Evolutionary conservation across 2,329 filamentous ascomycete species (phyloP).

Genomic region (Apiospora aurea): DNA sequence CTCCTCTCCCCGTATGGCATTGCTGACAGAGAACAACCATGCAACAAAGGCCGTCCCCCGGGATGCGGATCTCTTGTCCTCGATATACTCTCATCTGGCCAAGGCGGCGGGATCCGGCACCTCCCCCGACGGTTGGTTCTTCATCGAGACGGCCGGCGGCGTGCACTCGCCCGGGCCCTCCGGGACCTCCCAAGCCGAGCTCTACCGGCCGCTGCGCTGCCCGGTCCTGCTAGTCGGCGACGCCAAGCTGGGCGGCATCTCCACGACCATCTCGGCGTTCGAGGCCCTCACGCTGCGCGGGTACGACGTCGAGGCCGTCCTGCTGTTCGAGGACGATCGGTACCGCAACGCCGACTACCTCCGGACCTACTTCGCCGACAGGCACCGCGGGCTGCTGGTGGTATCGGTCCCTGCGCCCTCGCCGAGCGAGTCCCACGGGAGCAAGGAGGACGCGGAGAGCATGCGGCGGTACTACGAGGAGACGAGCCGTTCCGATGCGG

Average conservation of each 20-base stretch:
- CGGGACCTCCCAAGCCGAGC: conserved; percentile 77
- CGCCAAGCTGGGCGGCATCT: conserved; percentile 79
- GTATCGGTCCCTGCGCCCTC: conserved; percentile 68
- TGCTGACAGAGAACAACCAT: not conserved
- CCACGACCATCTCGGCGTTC: conserved; percentile 79
- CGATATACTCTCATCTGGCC: conserved; percentile 54
- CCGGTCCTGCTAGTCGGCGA: conserved; percentile 80
- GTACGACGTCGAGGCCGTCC: conserved; percentile 75
- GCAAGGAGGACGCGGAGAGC: conserved; percentile 54
- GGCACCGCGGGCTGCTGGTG: conserved; percentile 63
- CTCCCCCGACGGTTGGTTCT: conserved; percentile 57
- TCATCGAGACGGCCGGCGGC: conserved; percentile 84
- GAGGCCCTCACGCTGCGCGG: conserved; percentile 81
- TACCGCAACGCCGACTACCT: conserved; percentile 76
- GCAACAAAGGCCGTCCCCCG: conserved; percentile 54
- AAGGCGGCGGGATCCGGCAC: conserved; percentile 47
- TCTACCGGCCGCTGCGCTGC: conserved; percentile 76
- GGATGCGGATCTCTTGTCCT: conserved; percentile 57
- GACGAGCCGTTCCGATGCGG: conserved; percentile 46
- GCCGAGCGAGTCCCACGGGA: conserved; percentile 43
- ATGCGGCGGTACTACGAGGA: conserved; percentile 71
- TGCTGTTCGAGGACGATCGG: conserved; percentile 71
- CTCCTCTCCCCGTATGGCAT: not conserved
- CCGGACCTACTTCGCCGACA: conserved; percentile 65
- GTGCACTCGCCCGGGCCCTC: conserved; percentile 82